Evolutionary conservation across 1,284 basidiomycete genomes (phyloP).

Genomic region (Prillingera fragicola): DNA sequence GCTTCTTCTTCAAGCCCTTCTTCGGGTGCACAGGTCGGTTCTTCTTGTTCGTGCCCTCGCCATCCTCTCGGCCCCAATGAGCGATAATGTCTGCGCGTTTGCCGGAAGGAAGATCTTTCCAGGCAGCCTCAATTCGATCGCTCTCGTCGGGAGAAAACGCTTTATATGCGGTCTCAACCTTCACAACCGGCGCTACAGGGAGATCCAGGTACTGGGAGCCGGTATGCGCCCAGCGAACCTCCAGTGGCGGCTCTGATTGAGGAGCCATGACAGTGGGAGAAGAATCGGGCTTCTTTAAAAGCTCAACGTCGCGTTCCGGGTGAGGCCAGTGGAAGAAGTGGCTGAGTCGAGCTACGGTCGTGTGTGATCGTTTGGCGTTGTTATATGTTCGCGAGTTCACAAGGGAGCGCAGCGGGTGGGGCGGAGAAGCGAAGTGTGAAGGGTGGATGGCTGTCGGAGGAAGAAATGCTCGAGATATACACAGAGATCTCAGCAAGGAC

Average conservation of each 20-base stretch:
- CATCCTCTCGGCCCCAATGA: conserved; percentile 30
- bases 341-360: no score
- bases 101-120: conserved; percentile 48
- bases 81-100: conserved; percentile 14
- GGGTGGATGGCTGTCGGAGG: no score
- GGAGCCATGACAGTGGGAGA: not conserved
- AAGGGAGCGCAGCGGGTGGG: no score
- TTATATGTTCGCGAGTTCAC: no score
- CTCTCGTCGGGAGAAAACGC: conserved; percentile 51
- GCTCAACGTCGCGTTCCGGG: no score
- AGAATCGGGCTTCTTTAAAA: no score
- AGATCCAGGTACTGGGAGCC: conserved; percentile 47
- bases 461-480: no score
- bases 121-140: conserved; percentile 45
- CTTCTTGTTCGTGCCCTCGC: conserved; percentile 22
- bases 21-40: conserved; percentile 13
- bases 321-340: no score
- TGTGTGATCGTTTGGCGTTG: no score
- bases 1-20: conserved; percentile 16
- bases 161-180: conserved; percentile 51
- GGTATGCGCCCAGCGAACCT: conserved; percentile 46
- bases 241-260: conserved; percentile 24
- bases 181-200: conserved; percentile 40
- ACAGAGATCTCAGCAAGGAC: no score
- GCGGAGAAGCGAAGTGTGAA: no score